Conservation (phyloP, 2,329 filamentous ascomycete genomes). For the Orbilia oligospora region DNA sequence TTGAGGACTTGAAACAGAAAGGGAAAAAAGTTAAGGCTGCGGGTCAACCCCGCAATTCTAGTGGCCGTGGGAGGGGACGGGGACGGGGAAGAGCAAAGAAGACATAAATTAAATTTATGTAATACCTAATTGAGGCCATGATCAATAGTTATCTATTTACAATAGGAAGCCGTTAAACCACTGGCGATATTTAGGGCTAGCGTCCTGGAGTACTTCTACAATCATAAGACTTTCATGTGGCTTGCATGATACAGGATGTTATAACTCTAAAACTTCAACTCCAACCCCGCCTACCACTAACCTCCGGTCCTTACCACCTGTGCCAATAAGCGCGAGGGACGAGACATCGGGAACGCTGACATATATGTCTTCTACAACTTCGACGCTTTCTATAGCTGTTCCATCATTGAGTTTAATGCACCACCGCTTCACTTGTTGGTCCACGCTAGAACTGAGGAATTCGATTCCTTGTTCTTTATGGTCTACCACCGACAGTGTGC, state of each 20-base stretch:
- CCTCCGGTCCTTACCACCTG: neutral
- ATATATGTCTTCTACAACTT: conserved; percentile 41
- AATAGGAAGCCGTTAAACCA: too few relatives aligned
- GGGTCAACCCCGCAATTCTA: conserved; percentile 35
- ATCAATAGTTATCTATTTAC: too few relatives aligned
- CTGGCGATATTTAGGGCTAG: too few relatives aligned
- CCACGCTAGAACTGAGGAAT: conserved; percentile 48
- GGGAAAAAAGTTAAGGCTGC: conserved; percentile 31
- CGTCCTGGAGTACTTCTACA: too few relatives aligned
- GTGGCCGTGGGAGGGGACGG: conserved; percentile 33
- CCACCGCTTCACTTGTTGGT: conserved; percentile 59
- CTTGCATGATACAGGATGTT: neutral
- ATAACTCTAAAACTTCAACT: conserved; percentile 49
- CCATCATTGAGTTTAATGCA: conserved; percentile 22
- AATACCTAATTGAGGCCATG: neutral
- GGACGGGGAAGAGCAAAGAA: conserved; percentile 29
- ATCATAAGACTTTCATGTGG: neutral
- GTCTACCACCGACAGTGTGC: neutral
- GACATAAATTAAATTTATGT: neutral
- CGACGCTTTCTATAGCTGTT: neutral
- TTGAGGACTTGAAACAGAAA: conserved; percentile 24
- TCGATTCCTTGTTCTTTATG: conserved; percentile 4
- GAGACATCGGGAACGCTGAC: conserved; percentile 55
- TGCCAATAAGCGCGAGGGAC: conserved; percentile 18
- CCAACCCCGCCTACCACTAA: conserved; percentile 53